These are phyloP conservation scores for Aspergillus quadrilineatus DNA, from an alignment of 2,329 filamentous ascomycete species.

Conservation along the genomic window DNA sequence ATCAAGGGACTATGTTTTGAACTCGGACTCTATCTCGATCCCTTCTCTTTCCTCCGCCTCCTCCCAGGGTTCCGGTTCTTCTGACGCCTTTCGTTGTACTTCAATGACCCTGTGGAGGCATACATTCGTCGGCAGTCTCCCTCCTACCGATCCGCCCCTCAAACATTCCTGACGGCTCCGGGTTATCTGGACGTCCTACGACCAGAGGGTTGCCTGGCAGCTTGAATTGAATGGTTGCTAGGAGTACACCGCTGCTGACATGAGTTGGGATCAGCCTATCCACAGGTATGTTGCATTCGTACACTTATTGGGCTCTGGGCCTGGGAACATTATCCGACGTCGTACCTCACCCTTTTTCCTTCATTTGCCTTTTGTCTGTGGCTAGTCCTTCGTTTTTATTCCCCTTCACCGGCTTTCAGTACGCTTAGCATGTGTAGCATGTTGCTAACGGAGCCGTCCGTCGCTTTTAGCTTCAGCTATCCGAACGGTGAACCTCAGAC, in stretches of 20 bases:
- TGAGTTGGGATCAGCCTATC: conserved; percentile 49
- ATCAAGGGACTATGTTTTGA: conserved; percentile 15
- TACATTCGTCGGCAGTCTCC: conserved; percentile 23
- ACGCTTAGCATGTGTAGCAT: conserved; percentile 20
- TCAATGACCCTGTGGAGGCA: conserved; percentile 28
- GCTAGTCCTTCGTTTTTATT: background rate
- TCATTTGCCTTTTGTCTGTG: conserved; percentile 1
- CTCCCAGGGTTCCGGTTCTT: background rate
- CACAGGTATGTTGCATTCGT: conserved; percentile 41
- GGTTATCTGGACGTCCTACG: conserved; percentile 23
- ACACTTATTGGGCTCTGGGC: conserved; percentile 7
- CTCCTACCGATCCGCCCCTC: conserved; percentile 21
- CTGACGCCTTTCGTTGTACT: conserved; percentile 16
- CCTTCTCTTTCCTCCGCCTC: background rate
- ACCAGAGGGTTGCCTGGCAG: conserved; percentile 36
- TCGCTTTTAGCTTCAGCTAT: conserved; percentile 47
- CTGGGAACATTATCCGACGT: conserved; percentile 15
- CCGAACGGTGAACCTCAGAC: conserved; percentile 49
- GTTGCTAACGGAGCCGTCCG: conserved; percentile 34
- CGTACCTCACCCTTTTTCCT: background rate
- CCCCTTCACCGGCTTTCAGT: background rate
- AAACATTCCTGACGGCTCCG: conserved; percentile 31
- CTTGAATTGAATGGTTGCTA: conserved; percentile 41
- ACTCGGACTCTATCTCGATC: background rate
- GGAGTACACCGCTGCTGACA: conserved; percentile 41